A percentile compares a stretch with the other conserved stretches of the same genome.
These are phyloP conservation scores for Ophiobolus disseminans DNA, from an alignment of 2,329 filamentous ascomycete species.

Conservation along the genomic window DNA sequence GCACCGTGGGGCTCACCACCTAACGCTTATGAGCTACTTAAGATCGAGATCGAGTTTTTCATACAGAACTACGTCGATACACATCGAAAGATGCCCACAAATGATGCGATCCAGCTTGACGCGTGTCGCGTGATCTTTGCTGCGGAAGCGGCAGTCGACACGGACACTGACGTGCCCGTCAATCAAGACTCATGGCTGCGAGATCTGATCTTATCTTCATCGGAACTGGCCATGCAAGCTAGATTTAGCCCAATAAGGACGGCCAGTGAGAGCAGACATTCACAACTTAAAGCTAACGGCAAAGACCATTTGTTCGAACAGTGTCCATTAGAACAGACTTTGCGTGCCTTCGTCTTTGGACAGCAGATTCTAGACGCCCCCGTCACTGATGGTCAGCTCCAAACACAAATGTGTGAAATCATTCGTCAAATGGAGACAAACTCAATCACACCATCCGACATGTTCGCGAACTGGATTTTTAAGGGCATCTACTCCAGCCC, in stretches of 20 bases:
- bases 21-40: slow-evolving; percentile 35
- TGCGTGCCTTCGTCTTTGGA: slow-evolving; percentile 22
- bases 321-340: slow-evolving; percentile 29
- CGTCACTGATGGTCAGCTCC: slow-evolving; percentile 19
- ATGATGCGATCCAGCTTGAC: slow-evolving; percentile 33
- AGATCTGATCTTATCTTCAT: slow-evolving; percentile 32
- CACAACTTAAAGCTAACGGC: slow-evolving; percentile 17
- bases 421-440: slow-evolving; percentile 28
- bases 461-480: slow-evolving; percentile 32
- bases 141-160: slow-evolving; percentile 18
- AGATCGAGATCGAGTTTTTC: slow-evolving; percentile 31
- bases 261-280: slow-evolving; percentile 23
- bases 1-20: slow-evolving; percentile 29
- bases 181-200: slow-evolving; percentile 29
- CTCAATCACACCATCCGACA: slow-evolving; percentile 28
- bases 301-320: slow-evolving; percentile 31
- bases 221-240: slow-evolving; percentile 22
- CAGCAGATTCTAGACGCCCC: slow-evolving; percentile 5
- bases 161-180: neutral
- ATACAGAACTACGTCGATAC: slow-evolving; percentile 33
- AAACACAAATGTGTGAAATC: slow-evolving; percentile 31
- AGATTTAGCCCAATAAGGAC: slow-evolving; percentile 29
- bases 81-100: slow-evolving; percentile 23
- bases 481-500: slow-evolving; percentile 24
- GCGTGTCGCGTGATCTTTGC: slow-evolving; percentile 39